A percentile compares a stretch with the other conserved stretches of the same genome.
Conservation (phyloP, 2,329 filamentous ascomycete genomes). For the Pseudogymnoascus sp. region DNA sequence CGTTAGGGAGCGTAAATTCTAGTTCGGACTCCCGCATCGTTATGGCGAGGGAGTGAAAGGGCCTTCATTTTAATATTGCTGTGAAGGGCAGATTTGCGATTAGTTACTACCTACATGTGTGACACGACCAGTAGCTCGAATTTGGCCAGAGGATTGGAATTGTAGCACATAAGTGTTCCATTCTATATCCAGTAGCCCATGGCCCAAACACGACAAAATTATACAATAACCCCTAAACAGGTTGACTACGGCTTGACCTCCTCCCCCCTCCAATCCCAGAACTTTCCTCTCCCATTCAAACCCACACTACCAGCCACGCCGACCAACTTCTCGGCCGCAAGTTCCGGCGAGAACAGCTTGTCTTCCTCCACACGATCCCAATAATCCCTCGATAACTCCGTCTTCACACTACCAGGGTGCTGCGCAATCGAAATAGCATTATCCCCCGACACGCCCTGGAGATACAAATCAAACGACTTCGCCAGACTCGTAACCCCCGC, state of each 20-base stretch:
- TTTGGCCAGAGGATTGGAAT: neutral
- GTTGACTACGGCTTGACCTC: constrained; percentile 38
- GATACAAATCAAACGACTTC: constrained; percentile 64
- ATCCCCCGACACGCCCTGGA: constrained; percentile 49
- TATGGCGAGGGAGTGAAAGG: neutral
- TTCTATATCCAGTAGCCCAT: neutral
- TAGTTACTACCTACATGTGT: neutral
- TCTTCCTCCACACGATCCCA: constrained; percentile 57
- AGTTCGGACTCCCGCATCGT: neutral
- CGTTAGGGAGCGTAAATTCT: neutral
- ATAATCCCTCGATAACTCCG: constrained; percentile 64
- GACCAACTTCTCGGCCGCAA: constrained; percentile 58
- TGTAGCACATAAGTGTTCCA: neutral
- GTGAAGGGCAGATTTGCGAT: neutral
- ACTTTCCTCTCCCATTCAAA: constrained; percentile 51
- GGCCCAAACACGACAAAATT: neutral
- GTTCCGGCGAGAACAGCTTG: constrained; percentile 61
- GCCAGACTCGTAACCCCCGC: constrained; percentile 65
- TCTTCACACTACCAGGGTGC: constrained; percentile 77
- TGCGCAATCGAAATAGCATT: constrained; percentile 63
- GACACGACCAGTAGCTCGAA: neutral
- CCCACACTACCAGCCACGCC: constrained; percentile 46
- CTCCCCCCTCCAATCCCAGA: constrained; percentile 64
- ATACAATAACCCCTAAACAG: neutral
- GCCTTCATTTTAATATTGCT: neutral